A percentile compares a stretch with the other conserved stretches of the same genome.
phyloP scores from a whole-genome alignment of 2,329 filamentous ascomycete genomes.

The Orbilia quercus region DNA sequence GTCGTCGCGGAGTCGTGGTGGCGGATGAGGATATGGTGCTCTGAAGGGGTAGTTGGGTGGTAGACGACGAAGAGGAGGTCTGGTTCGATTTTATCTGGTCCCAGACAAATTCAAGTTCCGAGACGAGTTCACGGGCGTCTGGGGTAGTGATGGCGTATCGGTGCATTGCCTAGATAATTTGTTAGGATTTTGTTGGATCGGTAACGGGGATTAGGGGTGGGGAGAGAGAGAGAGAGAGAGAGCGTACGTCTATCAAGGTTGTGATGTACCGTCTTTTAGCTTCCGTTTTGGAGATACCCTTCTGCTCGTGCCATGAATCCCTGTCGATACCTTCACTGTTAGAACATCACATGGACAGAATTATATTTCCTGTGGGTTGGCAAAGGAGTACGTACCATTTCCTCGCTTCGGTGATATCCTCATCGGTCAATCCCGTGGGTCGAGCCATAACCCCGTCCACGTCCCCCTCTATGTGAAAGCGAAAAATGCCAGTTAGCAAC shows the following conservation, averaged over 20 bases:
- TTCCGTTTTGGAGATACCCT: conserved; percentile 84
- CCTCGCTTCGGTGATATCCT: conserved; percentile 66
- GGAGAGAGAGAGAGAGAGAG: no score
- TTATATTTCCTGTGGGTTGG: no score
- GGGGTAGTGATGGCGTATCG: conserved; percentile 85
- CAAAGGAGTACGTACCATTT: conserved; percentile 65
- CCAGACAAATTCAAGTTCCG: conserved; percentile 99
- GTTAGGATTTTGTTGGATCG: conserved; percentile 2
- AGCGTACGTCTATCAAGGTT: conserved; percentile 79
- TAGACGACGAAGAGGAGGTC: conserved; percentile 71
- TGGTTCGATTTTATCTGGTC: conserved; percentile 93
- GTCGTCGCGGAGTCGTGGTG: conserved; percentile 33
- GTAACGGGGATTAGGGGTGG: neutral
- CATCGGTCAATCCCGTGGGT: conserved; percentile 67
- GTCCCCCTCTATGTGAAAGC: conserved; percentile 76
- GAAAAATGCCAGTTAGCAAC: neutral
- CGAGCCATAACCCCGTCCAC: conserved; percentile 93
- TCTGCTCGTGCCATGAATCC: conserved; percentile 95
- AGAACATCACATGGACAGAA: conserved; percentile 1
- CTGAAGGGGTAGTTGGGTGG: conserved; percentile 57
- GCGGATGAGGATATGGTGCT: conserved; percentile 46
- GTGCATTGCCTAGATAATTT: conserved; percentile 80
- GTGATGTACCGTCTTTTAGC: conserved; percentile 95
- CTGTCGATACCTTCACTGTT: conserved; percentile 62
- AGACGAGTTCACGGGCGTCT: conserved; percentile 86